Conservation (phyloP, 129 eudicot species). For the Arctium lappa region DNA sequence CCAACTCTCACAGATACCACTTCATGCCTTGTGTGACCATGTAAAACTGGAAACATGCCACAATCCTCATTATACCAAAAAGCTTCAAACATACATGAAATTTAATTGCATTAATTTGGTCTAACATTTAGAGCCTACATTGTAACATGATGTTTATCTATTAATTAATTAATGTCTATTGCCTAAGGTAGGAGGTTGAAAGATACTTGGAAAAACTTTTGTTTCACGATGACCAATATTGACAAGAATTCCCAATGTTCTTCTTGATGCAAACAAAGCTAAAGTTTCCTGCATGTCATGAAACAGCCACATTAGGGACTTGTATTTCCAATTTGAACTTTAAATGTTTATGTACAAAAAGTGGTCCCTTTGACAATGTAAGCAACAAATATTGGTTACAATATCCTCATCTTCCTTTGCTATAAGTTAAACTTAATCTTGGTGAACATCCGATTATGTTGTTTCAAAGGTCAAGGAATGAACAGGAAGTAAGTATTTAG, state of each 20-base stretch:
- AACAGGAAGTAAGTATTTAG: neutral
- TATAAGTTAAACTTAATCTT: neutral
- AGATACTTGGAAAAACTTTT: constrained; percentile 63
- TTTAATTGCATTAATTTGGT: neutral
- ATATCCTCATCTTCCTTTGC: neutral
- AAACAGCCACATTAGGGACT: constrained; percentile 7
- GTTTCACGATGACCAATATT: constrained; percentile 64
- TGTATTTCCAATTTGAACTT: neutral
- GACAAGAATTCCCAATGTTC: constrained; percentile 67
- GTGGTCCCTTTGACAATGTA: neutral
- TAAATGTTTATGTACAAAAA: neutral
- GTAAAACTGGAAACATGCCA: constrained; percentile 36
- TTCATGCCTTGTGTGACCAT: constrained; percentile 40
- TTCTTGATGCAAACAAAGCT: constrained; percentile 63
- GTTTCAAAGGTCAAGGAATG: too few relatives aligned
- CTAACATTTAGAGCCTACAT: neutral
- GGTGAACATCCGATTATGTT: too few relatives aligned
- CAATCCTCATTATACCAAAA: neutral
- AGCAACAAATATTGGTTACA: neutral
- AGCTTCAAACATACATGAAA: neutral
- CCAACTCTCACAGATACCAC: constrained; percentile 49
- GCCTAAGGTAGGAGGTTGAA: neutral
- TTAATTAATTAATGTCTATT: neutral
- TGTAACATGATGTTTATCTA: neutral
- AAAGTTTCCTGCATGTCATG: constrained; percentile 49